Evolutionary conservation across 768 basidiomycete genomes (phyloP), one percentile per base, ranked within the genome.

Genomic region (Cyclocybe aegerita): DNA sequence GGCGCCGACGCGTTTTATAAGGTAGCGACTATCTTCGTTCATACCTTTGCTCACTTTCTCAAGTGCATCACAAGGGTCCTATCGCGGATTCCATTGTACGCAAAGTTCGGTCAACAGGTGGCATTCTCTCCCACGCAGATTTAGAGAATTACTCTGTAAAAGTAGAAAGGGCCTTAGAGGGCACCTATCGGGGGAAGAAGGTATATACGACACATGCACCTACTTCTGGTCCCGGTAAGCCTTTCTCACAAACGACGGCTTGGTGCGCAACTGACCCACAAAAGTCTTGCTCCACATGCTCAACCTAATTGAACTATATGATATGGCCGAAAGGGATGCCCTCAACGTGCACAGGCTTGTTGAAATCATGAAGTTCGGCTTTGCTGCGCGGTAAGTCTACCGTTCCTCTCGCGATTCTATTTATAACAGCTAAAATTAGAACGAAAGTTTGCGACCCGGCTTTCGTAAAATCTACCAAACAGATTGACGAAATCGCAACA

Each of bases 161-260:
- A 50, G 82, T 90, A 8, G 71, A 79, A 39, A 86, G 72, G 40
- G 93, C 97, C 5, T 72, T 98, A 36, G 65, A 85, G 60, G 89
- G 92, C 7, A 83, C 79, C 0, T 99, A 90, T 67, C 79, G 78
- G 12, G 84, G 83, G 38, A 81, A 82, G 58, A 91, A 80, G 54
- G 75, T 98, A 35, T 97, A 92, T 67, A 94, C 93, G 0, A 78
- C 88, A 0, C 81, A 85, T 60, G 86, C 92, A 9, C 97, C 97
- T 4, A 85, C 88, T 7, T 88, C 88, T 9, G 95, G 96, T 4
- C 86, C 90, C 43, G 76, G 78, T 80, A 56, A 49, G 70, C 63
- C 16, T 4, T 34, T 30, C 48, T 35, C n/a, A 17, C 6, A 4
- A 5, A 23, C 23, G 23, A 23, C 23, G 5, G 23, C 16, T 42